Conservation (phyloP, 2,329 filamentous ascomycete species). For the Beauveria scarabaeidicola region DNA sequence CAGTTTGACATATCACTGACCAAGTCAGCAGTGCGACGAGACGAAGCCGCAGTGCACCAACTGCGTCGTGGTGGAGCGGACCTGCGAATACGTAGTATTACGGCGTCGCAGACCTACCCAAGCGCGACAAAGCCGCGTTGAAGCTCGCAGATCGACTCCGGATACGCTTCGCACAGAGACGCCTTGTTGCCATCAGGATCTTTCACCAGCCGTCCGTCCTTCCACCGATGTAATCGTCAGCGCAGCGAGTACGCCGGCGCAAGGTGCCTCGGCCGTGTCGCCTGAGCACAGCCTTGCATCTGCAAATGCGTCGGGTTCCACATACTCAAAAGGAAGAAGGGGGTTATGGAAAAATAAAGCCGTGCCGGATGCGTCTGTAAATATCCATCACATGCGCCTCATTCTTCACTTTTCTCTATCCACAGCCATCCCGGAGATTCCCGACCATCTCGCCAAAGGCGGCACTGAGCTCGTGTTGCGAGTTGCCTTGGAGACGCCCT, state of each 20-base stretch:
- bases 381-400: constrained; percentile 1
- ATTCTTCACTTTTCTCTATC: background rate
- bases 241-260: background rate
- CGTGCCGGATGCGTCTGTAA: background rate
- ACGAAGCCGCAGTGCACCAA: constrained; percentile 27
- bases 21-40: constrained; percentile 27
- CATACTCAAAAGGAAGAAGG: too few species aligned
- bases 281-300: background rate
- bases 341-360: too few species aligned
- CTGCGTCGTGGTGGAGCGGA: constrained; percentile 17
- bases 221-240: background rate
- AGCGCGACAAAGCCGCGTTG: background rate
- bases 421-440: background rate
- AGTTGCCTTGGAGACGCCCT: background rate
- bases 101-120: background rate
- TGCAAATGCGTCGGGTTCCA: background rate
- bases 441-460: background rate
- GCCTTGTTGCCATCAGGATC: too few species aligned
- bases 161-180: background rate
- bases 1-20: background rate
- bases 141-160: background rate
- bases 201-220: background rate
- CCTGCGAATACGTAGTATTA: background rate
- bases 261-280: background rate
- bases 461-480: constrained; percentile 2